These are phyloP conservation scores for Lactarius pseudohatsudake DNA, from an alignment of 768 basidiomycete species.

Conservation along the genomic window DNA sequence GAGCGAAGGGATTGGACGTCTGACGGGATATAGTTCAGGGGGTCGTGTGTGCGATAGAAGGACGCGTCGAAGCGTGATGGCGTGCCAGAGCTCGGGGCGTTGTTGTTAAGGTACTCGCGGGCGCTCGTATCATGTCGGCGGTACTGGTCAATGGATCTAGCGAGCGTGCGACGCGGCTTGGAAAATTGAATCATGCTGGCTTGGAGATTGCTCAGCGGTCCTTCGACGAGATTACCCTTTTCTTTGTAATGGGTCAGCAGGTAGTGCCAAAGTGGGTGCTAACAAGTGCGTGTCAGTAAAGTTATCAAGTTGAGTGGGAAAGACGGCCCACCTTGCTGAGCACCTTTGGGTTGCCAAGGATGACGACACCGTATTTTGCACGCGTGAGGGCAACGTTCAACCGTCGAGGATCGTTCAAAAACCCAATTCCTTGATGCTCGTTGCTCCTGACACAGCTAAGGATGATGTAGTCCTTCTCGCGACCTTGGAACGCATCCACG, in stretches of 20 bases:
- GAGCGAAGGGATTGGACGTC: conserved; percentile 96
- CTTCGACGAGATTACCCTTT: conserved; percentile 89
- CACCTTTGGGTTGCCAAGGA: conserved; percentile 99
- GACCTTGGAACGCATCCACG: conserved; percentile 98
- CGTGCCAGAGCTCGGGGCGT: conserved; percentile 63
- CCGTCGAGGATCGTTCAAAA: conserved; percentile 95
- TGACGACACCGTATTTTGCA: conserved; percentile 97
- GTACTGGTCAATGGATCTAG: conserved; percentile 91
- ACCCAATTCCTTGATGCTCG: conserved; percentile 99
- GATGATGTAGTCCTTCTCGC: conserved; percentile 99
- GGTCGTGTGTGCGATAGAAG: conserved; percentile 95
- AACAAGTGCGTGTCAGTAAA: conserved; percentile 28
- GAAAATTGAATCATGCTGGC: conserved; percentile 99
- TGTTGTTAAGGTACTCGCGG: conserved; percentile 60
- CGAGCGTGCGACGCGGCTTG: conserved; percentile 88
- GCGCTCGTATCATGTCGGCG: conserved; percentile 91
- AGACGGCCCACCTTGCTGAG: conserved; percentile 80
- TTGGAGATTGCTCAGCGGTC: conserved; percentile 93
- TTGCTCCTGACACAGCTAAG: conserved; percentile 97
- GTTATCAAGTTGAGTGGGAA: conserved; percentile 10
- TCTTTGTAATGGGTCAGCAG: conserved; percentile 99
- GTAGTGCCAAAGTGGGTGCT: conserved; percentile 99
- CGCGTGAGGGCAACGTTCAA: conserved; percentile 96
- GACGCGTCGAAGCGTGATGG: conserved; percentile 94
- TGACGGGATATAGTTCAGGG: conserved; percentile 90